Conservation (phyloP, 2,329 filamentous ascomycete species). For the Hymenoscyphus linearis region DNA sequence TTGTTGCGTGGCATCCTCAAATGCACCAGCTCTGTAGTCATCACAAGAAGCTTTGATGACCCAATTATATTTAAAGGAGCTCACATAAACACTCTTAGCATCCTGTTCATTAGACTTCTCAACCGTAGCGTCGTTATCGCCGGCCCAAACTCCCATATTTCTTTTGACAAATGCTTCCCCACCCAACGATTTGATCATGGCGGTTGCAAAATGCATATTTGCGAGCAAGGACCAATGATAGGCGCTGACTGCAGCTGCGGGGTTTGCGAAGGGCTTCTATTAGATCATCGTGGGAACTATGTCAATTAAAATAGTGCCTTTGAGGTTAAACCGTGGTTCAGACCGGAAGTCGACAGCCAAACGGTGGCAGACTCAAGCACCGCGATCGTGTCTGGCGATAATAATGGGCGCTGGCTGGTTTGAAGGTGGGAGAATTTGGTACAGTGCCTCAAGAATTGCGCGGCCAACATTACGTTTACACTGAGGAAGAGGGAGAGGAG, state of each 20-base stretch:
- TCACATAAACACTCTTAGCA: constrained; percentile 39
- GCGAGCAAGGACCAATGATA: constrained; percentile 50
- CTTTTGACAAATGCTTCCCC: constrained; percentile 35
- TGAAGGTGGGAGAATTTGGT: constrained; percentile 27
- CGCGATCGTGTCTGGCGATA: constrained; percentile 45
- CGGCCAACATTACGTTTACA: constrained; percentile 38
- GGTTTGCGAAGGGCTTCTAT: constrained; percentile 38
- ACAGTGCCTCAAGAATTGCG: constrained; percentile 38
- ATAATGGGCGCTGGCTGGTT: constrained; percentile 31
- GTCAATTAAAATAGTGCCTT: constrained; percentile 40
- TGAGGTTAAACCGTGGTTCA: constrained; percentile 32
- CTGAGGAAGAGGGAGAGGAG: constrained; percentile 31
- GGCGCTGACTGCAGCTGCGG: constrained; percentile 29
- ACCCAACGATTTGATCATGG: constrained; percentile 40
- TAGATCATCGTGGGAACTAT: constrained; percentile 44
- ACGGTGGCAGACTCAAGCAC: constrained; percentile 44
- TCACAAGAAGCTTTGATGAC: constrained; percentile 40
- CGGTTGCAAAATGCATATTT: constrained; percentile 38
- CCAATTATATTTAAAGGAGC: constrained; percentile 38
- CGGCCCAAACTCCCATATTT: constrained; percentile 32
- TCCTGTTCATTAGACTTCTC: constrained; percentile 29
- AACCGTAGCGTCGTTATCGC: constrained; percentile 20
- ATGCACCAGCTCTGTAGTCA: constrained; percentile 42
- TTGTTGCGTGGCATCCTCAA: constrained; percentile 39
- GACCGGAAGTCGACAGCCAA: constrained; percentile 38